Evolutionary conservation across 2,329 filamentous ascomycete species (phyloP).

Genomic region (Alternaria arbusti): DNA sequence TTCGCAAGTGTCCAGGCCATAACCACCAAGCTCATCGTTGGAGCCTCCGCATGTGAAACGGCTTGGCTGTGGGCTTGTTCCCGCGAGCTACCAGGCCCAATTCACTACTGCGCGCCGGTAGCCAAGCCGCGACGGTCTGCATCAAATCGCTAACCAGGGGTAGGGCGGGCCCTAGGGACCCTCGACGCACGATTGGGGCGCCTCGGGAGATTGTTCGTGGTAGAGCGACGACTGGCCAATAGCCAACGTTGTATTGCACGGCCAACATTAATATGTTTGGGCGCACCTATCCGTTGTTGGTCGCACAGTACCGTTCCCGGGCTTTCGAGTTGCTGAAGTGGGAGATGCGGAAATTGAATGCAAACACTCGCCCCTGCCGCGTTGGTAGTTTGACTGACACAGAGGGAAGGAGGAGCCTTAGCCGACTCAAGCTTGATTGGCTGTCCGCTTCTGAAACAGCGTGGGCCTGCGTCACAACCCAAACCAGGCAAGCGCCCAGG

Average conservation of each 20-base stretch:
- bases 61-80: conserved; percentile 40
- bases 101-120: conserved; percentile 26
- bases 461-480: conserved; percentile 14
- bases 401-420: conserved; percentile 11
- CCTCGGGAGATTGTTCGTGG: conserved; percentile 22
- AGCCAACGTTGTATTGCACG: background rate
- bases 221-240: background rate
- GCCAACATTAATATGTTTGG: background rate
- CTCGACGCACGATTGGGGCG: conserved; percentile 24
- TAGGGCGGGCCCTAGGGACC: background rate
- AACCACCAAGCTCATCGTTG: conserved; percentile 43
- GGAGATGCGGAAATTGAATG: conserved; percentile 12
- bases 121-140: conserved; percentile 22
- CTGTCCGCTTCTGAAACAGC: conserved; percentile 22
- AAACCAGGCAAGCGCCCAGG: conserved; percentile 14
- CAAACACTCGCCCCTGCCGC: conserved; percentile 12
- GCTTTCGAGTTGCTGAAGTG: conserved; percentile 3
- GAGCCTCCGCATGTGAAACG: conserved; percentile 45
- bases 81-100: conserved; percentile 34
- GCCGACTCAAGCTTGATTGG: conserved; percentile 22
- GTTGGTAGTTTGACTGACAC: conserved; percentile 1
- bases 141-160: background rate
- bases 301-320: conserved; percentile 2
- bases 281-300: background rate
- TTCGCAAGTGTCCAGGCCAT: conserved; percentile 28